Evolutionary conservation across 805 yeast genomes (phyloP), one percentile per base, ranked within the genome.

Genomic region (Blastobotrys chiropterorum): DNA sequence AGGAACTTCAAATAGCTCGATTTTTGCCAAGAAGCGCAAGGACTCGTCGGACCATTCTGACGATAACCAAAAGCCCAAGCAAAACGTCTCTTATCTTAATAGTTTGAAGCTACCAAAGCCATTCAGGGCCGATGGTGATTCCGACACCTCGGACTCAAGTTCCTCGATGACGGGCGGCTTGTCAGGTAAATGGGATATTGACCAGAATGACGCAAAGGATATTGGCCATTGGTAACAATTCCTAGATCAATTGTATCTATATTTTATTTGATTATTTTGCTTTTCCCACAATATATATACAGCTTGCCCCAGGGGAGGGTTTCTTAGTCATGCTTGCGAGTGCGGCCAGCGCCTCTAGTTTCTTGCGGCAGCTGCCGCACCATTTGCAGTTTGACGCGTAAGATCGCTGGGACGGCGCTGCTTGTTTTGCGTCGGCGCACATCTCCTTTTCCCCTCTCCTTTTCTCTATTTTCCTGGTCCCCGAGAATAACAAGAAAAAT

Each of bases 11-110:
- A 51, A 22, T 51, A 51, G 46, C 5, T 44, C 51, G 14, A 39
- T 40, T 15, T 26, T 26, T 11, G 5, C 34, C 8, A 26, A 11
- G 11, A 38, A 51, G 47, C 48, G 50, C 44, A 39, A 48, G 40
- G 41, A 44, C 11, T 48, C 49, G 11, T 53, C 53, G 3, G 47
- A 52, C 44, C 53, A 56, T 14, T 51, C 47, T 15, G 56, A 53
- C 22, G 58, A 55, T n/a, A 50, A 51, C 20, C 44, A 16, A 19
- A 11, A 16, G 15, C 11, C 22, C 31, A 44, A 46, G 17, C 14
- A 38, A 30, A 15, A 40, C 17, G 46, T 19, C 4, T 4, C 26
- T 17, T 19, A 34, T 15, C 47, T 31, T 5, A 31, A 41, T 19
- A 48, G 30, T 31, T 42, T 22, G 2, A 26, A 44, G 17, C 34